Evolutionary conservation across 2,329 filamentous ascomycete genomes (phyloP).

Genomic region (Sphaceloma murrayae): DNA sequence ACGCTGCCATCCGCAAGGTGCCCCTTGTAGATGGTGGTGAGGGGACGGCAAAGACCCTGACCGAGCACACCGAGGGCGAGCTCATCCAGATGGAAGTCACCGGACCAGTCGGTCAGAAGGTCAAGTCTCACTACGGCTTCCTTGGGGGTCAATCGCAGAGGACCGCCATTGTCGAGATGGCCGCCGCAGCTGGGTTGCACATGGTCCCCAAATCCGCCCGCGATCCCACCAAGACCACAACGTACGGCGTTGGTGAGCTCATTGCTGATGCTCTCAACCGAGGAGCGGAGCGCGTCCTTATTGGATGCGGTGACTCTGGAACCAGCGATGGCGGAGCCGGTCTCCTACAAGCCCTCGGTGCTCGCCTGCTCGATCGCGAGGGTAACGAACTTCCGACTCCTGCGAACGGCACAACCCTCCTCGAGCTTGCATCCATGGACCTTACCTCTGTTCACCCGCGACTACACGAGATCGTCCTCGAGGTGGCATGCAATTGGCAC

Average conservation of each 20-base stretch:
- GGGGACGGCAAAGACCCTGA: constrained; percentile 41
- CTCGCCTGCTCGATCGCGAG: constrained; percentile 33
- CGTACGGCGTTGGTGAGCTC: constrained; percentile 44
- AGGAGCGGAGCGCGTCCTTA: constrained; percentile 38
- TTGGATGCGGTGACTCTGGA: constrained; percentile 47
- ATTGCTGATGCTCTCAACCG: constrained; percentile 39
- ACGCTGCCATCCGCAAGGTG: constrained; percentile 38
- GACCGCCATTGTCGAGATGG: constrained; percentile 46
- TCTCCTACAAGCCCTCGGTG: constrained; percentile 47
- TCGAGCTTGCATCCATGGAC: constrained; percentile 33
- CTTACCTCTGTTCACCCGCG: constrained; percentile 33
- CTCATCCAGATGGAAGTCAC: constrained; percentile 33
- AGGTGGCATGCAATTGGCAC: constrained; percentile 44
- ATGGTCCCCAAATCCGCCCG: constrained; percentile 38
- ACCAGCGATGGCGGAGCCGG: constrained; percentile 46
- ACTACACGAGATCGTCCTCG: constrained; percentile 34
- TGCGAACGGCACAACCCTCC: constrained; percentile 35
- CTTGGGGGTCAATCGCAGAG: constrained; percentile 27
- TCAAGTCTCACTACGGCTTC: constrained; percentile 42
- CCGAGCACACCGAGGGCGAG: constrained; percentile 35
- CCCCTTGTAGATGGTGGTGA: constrained; percentile 47
- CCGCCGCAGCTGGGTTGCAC: constrained; percentile 43
- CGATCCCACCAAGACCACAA: constrained; percentile 42
- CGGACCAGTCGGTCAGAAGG: constrained; percentile 36
- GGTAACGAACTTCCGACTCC: constrained; percentile 33